phyloP scores from a whole-genome alignment of 2,329 filamentous ascomycete genomes.

The Fonsecaea erecta region DNA sequence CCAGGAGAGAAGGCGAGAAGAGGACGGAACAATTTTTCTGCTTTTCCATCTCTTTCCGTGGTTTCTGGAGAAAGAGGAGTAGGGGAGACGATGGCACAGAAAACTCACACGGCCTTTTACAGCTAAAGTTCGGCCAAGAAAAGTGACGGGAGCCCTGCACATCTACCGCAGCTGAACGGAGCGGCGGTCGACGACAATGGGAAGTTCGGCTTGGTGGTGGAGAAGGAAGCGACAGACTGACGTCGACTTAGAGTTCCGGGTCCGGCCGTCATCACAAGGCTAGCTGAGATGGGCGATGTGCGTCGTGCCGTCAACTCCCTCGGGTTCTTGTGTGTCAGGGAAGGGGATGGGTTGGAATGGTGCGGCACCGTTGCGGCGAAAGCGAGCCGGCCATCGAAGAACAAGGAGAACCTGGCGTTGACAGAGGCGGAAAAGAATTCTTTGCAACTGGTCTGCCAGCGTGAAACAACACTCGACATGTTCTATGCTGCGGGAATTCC shows the following conservation, averaged over 20 bases:
- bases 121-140: too few relatives aligned
- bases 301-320: conserved; percentile 89
- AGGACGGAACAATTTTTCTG: not conserved
- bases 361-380: conserved; percentile 73
- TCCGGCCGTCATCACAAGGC: conserved; percentile 73
- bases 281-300: conserved; percentile 89
- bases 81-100: too few relatives aligned
- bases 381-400: conserved; percentile 60
- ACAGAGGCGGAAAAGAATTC: conserved; percentile 80
- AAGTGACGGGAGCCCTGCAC: too few relatives aligned
- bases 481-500: conserved; percentile 90
- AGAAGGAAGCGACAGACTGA: conserved; percentile 82
- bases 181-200: too few relatives aligned
- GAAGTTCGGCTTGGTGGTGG: conserved; percentile 75
- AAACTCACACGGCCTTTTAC: too few relatives aligned
- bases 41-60: too few relatives aligned
- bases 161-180: too few relatives aligned
- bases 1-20: conserved; percentile 5
- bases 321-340: conserved; percentile 87
- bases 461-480: conserved; percentile 87
- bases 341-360: conserved; percentile 75
- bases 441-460: conserved; percentile 78
- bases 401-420: conserved; percentile 60
- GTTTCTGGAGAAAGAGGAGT: too few relatives aligned
- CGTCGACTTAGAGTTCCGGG: conserved; percentile 76